Evolutionary conservation across 2,329 filamentous ascomycete species (phyloP).

Genomic region (Fusarium coicis): DNA sequence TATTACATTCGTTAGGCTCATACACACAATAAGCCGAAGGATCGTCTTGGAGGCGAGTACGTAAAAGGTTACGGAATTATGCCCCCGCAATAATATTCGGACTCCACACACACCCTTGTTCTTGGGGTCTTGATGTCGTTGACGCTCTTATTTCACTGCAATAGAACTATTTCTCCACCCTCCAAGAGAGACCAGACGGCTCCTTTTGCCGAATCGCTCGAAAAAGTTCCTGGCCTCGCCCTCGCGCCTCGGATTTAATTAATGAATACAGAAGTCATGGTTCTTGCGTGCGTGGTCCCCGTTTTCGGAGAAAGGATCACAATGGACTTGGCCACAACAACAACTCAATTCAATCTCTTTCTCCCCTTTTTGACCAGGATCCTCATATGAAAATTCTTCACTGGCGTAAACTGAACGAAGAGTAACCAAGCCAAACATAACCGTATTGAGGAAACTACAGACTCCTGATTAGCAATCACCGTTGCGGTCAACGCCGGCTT

Average conservation of each 20-base stretch:
- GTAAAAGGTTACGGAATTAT: slow-evolving; percentile 36
- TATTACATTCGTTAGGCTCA: not conserved
- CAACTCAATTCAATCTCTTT: slow-evolving; percentile 1
- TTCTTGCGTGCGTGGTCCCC: slow-evolving; percentile 5
- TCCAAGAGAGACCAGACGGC: slow-evolving; percentile 13
- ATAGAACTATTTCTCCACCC: slow-evolving; percentile 34
- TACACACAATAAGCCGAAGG: not conserved
- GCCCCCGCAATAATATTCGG: slow-evolving; percentile 36
- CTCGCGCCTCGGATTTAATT: slow-evolving; percentile 10
- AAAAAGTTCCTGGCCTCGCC: slow-evolving; percentile 12
- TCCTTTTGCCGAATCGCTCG: slow-evolving; percentile 27
- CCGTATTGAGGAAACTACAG: not conserved
- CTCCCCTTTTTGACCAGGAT: not conserved
- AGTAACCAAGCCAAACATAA: not conserved
- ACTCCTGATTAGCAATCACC: slow-evolving; percentile 33
- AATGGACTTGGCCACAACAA: not conserved
- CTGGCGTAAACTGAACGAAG: not conserved
- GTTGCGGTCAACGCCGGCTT: slow-evolving; percentile 29
- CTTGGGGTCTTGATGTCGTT: slow-evolving; percentile 18
- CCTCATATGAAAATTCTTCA: not conserved
- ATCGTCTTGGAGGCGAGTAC: not conserved
- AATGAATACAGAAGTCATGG: slow-evolving; percentile 29
- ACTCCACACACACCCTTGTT: slow-evolving; percentile 31
- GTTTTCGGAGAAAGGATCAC: slow-evolving; percentile 19
- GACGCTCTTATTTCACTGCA: slow-evolving; percentile 23